Conservation (phyloP, 257 asterid species). For the Penstemon barbatus region DNA sequence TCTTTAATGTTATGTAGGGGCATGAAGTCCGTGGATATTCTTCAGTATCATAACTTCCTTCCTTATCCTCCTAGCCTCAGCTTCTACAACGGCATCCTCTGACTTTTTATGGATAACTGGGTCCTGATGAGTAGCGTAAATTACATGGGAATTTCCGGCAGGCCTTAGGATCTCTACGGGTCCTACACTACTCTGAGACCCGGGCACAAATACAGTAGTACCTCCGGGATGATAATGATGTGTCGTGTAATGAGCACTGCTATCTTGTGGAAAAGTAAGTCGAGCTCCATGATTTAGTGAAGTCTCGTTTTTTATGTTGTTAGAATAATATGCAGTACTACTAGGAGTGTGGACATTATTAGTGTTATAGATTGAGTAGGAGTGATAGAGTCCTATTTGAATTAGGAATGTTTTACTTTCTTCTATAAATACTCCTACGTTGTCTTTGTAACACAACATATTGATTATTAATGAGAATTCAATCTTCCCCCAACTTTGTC, state of each 20-base stretch:
- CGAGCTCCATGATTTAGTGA: slow-evolving; percentile 13
- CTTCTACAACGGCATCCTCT: slow-evolving; percentile 30
- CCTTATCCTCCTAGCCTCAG: slow-evolving; percentile 73
- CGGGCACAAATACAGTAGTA: background rate
- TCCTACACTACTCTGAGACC: slow-evolving; percentile 12
- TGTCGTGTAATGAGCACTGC: background rate
- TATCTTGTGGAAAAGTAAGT: slow-evolving; percentile 13
- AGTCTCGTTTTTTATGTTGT: slow-evolving; percentile 3
- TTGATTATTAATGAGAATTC: too few relatives aligned
- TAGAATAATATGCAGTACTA: slow-evolving; percentile 17
- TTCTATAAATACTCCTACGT: too few relatives aligned
- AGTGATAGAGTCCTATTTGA: too few relatives aligned
- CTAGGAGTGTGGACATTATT: slow-evolving; percentile 16
- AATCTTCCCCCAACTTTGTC: too few relatives aligned
- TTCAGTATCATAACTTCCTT: slow-evolving; percentile 62
- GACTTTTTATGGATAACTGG: slow-evolving; percentile 14
- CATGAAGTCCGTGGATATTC: slow-evolving; percentile 22
- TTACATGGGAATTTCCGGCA: slow-evolving; percentile 11
- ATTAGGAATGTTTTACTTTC: too few relatives aligned
- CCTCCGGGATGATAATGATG: background rate
- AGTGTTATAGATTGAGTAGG: too few relatives aligned
- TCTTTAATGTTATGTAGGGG: background rate
- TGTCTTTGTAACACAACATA: too few relatives aligned
- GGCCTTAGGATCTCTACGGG: slow-evolving; percentile 3
- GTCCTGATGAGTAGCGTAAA: slow-evolving; percentile 1